These are phyloP conservation scores for Xylaria sp. DNA, from an alignment of 2,329 filamentous ascomycete species.

Conservation along the genomic window DNA sequence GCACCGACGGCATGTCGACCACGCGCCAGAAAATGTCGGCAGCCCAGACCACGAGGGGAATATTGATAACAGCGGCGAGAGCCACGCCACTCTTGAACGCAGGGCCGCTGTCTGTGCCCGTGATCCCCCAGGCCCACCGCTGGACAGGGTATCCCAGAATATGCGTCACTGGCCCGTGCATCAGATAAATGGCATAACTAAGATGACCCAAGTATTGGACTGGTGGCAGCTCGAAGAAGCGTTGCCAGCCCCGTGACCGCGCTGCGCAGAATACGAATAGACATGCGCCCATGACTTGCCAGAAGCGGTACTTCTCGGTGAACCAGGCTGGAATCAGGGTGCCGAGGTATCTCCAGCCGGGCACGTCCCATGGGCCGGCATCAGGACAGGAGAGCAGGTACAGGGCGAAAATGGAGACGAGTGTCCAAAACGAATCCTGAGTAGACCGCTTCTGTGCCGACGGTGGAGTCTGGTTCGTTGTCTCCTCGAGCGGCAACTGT, in stretches of 20 bases:
- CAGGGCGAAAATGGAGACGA: conserved; percentile 59
- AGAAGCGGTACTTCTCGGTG: conserved; percentile 63
- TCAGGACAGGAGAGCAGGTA: conserved; percentile 64
- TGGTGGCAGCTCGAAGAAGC: conserved; percentile 59
- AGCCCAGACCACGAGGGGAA: conserved; percentile 64
- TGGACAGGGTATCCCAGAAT: conserved; percentile 63
- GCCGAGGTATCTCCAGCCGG: conserved; percentile 62
- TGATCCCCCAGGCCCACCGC: conserved; percentile 59
- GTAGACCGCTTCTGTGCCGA: conserved; percentile 25
- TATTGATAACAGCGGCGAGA: conserved; percentile 58
- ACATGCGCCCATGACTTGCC: conserved; percentile 64
- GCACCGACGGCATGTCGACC: conserved; percentile 66
- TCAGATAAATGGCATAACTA: conserved; percentile 69
- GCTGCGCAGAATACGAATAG: conserved; percentile 63
- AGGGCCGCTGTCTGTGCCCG: conserved; percentile 56
- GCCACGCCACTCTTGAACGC: conserved; percentile 59
- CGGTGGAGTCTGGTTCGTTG: conserved; percentile 25
- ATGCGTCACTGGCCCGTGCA: conserved; percentile 67
- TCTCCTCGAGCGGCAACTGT: conserved; percentile 42
- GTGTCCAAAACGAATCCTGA: conserved; percentile 49
- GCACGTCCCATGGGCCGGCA: conserved; percentile 54
- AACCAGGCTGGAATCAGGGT: conserved; percentile 62
- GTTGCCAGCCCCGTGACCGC: conserved; percentile 58
- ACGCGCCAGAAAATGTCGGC: conserved; percentile 66
- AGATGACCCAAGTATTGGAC: conserved; percentile 70